phyloP scores from a whole-genome alignment of 1,139 yeast genomes.

The Candida sojae region DNA sequence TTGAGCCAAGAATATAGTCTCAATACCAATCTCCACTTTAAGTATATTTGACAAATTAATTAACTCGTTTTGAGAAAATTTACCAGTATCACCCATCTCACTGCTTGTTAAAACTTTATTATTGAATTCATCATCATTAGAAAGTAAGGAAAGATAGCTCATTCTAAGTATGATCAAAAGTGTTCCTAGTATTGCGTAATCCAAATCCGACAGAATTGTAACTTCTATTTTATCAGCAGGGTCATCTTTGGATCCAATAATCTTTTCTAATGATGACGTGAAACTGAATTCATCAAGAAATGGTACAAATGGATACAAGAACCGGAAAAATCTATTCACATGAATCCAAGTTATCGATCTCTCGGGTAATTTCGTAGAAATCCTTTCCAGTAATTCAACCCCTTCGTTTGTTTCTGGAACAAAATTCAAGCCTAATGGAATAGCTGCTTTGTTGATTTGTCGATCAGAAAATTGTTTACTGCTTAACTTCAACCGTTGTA shows the following conservation, averaged over 20 bases:
- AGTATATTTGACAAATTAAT: conserved; percentile 41
- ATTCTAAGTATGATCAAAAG: conserved; percentile 23
- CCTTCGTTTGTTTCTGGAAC: conserved; percentile 23
- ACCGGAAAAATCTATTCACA: conserved; percentile 42
- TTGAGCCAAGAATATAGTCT: conserved; percentile 31
- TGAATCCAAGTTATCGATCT: conserved; percentile 43
- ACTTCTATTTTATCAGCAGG: conserved; percentile 17
- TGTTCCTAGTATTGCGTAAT: conserved; percentile 26
- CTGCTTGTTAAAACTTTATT: conserved; percentile 18
- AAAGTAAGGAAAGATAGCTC: conserved; percentile 25
- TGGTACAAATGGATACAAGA: conserved; percentile 49
- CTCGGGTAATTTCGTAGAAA: conserved; percentile 39
- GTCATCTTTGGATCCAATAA: conserved; percentile 21
- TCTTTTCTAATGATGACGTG: conserved; percentile 14
- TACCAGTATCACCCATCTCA: background rate
- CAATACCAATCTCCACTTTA: conserved; percentile 44
- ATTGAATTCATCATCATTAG: conserved; percentile 30
- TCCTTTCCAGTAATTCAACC: conserved; percentile 27
- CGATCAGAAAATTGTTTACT: conserved; percentile 7
- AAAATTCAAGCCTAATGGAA: conserved; percentile 20
- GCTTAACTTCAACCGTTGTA: conserved; percentile 13
- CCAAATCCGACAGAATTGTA: conserved; percentile 18
- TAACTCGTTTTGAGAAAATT: conserved; percentile 11
- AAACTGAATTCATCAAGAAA: conserved; percentile 42
- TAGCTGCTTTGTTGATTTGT: conserved; percentile 16